phyloP scores from a whole-genome alignment of 495 filamentous ascomycete species.

The Copromyces sp. region DNA sequence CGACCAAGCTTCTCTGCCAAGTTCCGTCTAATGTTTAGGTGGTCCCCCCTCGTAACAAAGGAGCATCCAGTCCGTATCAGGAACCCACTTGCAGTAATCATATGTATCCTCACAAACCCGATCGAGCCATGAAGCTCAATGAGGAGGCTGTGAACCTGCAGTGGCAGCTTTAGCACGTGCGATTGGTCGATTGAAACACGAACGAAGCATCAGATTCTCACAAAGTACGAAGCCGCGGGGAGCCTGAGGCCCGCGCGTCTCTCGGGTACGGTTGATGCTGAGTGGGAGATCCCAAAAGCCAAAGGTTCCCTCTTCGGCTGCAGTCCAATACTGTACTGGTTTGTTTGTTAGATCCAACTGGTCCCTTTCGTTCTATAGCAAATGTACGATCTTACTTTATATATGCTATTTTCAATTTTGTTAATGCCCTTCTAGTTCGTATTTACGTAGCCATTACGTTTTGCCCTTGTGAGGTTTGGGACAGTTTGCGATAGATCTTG shows the following conservation, averaged over 20 bases:
- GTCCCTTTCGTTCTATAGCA: no score
- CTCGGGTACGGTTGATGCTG: not conserved
- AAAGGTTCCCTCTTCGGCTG: not conserved
- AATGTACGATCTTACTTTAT: no score
- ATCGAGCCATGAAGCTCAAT: not conserved
- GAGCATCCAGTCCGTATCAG: not conserved
- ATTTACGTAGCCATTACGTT: no score
- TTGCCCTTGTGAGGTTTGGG: no score
- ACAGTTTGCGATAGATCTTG: no score
- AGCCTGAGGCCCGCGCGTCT: not conserved
- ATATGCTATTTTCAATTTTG: no score
- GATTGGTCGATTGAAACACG: not conserved
- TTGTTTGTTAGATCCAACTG: no score
- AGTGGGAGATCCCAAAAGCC: not conserved
- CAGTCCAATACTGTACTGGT: no score
- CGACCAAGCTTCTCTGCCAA: not conserved
- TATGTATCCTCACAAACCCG: not conserved
- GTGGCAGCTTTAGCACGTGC: not conserved
- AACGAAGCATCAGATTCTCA: not conserved
- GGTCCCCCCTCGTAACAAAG: not conserved
- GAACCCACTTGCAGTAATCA: not conserved
- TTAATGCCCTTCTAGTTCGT: no score
- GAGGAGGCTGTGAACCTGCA: not conserved
- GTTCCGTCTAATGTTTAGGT: not conserved
- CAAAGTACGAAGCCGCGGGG: not conserved